Base-by-base conservation (phyloP, 2,329 filamentous ascomycete genomes). In the Cladophialophora carrionii region DNA sequence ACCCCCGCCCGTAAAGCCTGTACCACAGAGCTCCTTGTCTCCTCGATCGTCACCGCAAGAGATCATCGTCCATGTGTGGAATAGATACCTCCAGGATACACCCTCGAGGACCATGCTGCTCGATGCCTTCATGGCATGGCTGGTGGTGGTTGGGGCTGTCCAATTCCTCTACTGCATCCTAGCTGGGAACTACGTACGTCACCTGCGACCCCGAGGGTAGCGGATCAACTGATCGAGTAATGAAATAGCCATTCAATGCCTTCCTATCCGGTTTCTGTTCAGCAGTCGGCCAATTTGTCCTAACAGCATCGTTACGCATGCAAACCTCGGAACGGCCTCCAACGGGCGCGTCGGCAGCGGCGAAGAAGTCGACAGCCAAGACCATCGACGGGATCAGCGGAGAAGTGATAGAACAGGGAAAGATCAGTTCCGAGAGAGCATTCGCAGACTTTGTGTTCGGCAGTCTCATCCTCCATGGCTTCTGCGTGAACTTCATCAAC, bases 401-500 rank as follows among this genome's bases (percentile, higher is more conserved):
- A 24, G 73, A 72, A 56, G 48, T 70, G 32, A 60, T 69, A 22
- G 70, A 71, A 29, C 67, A 68, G 52, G 58, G 65, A 24, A 79
- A 68, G 75, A 77, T 74, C 78, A 81, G 73, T 76, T 78, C 78
- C 76, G 70, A 70, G 74, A 96, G 92, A 77, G 94, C 95, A 46
- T 99, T 99, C 78, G 93, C 95, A 75, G 95, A 99, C 81, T 99
- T 90, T 76, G 85, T 99, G 66, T 91, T 97, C 73, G 95, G 94
- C 77, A 97, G 93, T 78, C 78, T 99, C 77, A 91, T 98, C 76
- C 81, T 98, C 78, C 95, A 99, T 82, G 96, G 98, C 82, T 99
- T 99, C 84, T 97, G 93, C 80, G 88, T 98, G 77, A 99, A 99
- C 85, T 99, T 99, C 79, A 98, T 99, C 83, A 99, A 99, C 85